These are phyloP conservation scores for Fusarium armeniacum DNA, from an alignment of 2,329 filamentous ascomycete species.

Conservation along the genomic window DNA sequence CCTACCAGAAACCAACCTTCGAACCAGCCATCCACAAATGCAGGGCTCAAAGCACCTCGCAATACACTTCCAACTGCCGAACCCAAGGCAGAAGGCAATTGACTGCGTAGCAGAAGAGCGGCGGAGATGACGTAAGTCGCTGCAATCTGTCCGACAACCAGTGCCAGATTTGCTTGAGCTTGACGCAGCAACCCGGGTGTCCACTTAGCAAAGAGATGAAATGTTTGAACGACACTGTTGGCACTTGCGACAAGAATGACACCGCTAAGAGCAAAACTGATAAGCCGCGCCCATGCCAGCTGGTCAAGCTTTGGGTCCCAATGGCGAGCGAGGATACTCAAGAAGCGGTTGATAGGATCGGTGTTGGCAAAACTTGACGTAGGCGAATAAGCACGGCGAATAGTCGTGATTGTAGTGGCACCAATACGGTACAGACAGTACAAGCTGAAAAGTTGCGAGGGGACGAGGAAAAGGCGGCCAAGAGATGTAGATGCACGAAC, in stretches of 20 bases:
- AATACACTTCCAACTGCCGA: conserved; percentile 83
- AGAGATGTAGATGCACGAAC: conserved; percentile 75
- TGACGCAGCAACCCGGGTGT: conserved; percentile 79
- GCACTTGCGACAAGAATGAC: conserved; percentile 86
- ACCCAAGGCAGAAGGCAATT: conserved; percentile 82
- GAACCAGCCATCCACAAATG: conserved; percentile 81
- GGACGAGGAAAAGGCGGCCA: conserved; percentile 74
- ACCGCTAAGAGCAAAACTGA: conserved; percentile 85
- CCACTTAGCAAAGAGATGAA: conserved; percentile 83
- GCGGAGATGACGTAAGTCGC: conserved; percentile 89
- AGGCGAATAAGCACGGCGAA: conserved; percentile 66
- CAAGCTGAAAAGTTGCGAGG: conserved; percentile 77
- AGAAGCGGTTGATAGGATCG: conserved; percentile 86
- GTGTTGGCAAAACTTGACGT: conserved; percentile 72
- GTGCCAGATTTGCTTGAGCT: conserved; percentile 81
- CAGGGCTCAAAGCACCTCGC: conserved; percentile 76
- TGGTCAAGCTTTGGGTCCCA: conserved; percentile 88
- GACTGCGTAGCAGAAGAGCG: conserved; percentile 81
- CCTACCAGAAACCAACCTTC: conserved; percentile 86
- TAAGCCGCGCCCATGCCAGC: conserved; percentile 85
- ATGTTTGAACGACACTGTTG: conserved; percentile 86
- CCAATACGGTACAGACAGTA: conserved; percentile 89
- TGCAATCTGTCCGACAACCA: conserved; percentile 83
- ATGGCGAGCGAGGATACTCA: conserved; percentile 84
- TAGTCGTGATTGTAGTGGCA: conserved; percentile 76